These are phyloP conservation scores for Hippophae tibetana DNA, from an alignment of 306 rosid species.

Conservation along the genomic window DNA sequence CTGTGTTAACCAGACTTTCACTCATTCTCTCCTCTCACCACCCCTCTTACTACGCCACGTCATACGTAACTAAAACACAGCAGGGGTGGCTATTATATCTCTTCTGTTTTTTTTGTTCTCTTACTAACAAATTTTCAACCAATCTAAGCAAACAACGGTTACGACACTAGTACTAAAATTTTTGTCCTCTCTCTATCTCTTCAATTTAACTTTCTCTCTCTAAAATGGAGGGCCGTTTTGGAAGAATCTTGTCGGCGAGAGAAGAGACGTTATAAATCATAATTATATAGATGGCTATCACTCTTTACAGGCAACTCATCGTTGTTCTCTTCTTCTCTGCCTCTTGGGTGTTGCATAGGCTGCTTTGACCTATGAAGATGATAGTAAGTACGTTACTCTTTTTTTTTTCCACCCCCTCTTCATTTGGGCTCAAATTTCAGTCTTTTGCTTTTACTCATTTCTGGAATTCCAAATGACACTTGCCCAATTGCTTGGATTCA, in stretches of 20 bases:
- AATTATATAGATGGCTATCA: conserved; percentile 23
- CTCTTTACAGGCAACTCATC: conserved; percentile 31
- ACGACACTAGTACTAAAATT: conserved; percentile 5
- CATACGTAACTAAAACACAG: not conserved
- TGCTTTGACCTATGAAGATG: conserved; percentile 54
- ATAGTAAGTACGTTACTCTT: conserved; percentile 56
- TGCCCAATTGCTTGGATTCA: not conserved
- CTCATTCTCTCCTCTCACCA: too few relatives aligned
- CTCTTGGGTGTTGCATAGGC: conserved; percentile 37
- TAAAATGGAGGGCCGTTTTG: conserved; percentile 50
- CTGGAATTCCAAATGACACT: conserved; percentile 18
- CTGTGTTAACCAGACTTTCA: not conserved
- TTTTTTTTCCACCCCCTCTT: not conserved
- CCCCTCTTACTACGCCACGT: not conserved
- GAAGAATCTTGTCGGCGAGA: conserved; percentile 74
- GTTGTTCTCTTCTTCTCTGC: conserved; percentile 20
- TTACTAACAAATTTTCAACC: conserved; percentile 8
- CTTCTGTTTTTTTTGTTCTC: not conserved
- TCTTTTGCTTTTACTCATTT: not conserved
- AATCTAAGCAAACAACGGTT: conserved; percentile 15
- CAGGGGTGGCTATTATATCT: not conserved
- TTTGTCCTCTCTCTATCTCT: not conserved
- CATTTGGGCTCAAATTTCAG: not conserved
- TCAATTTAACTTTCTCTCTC: not conserved
- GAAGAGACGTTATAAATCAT: conserved; percentile 60